These are phyloP conservation scores for Grammothele lineata DNA, from an alignment of 768 basidiomycete species.

Conservation along the genomic window DNA sequence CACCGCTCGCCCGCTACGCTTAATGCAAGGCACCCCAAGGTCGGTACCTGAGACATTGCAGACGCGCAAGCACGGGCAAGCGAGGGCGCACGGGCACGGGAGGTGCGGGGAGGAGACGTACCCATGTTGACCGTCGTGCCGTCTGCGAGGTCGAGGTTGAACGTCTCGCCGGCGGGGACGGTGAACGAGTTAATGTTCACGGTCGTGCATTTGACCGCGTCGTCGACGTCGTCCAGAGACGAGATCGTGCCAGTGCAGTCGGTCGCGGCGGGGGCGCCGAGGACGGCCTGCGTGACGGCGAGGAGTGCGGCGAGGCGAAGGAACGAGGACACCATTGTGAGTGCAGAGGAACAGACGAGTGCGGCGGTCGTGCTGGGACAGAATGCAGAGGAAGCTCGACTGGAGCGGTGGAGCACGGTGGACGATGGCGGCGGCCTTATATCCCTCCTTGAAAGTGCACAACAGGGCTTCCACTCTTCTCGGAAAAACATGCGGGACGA, in stretches of 20 bases:
- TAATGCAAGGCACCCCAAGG: too few relatives aligned
- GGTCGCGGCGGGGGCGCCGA: constrained; percentile 4
- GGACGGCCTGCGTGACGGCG: constrained; percentile 4
- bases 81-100: neutral
- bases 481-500: too few relatives aligned
- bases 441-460: too few relatives aligned
- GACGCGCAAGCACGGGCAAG: too few relatives aligned
- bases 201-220: constrained; percentile 51
- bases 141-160: constrained; percentile 40
- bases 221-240: constrained; percentile 45
- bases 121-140: constrained; percentile 58
- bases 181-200: constrained; percentile 55
- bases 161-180: constrained; percentile 49
- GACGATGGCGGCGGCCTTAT: too few relatives aligned
- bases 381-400: neutral
- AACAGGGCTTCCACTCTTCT: too few relatives aligned
- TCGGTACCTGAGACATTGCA: too few relatives aligned
- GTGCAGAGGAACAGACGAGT: neutral
- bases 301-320: constrained; percentile 10
- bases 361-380: neutral
- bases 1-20: too few relatives aligned
- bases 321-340: constrained; percentile 8
- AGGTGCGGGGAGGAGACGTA: constrained; percentile 26
- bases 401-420: too few relatives aligned
- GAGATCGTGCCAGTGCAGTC: constrained; percentile 50